Evolutionary conservation across 1,139 yeast genomes (phyloP).

Genomic region (Diutina ranongensis): DNA sequence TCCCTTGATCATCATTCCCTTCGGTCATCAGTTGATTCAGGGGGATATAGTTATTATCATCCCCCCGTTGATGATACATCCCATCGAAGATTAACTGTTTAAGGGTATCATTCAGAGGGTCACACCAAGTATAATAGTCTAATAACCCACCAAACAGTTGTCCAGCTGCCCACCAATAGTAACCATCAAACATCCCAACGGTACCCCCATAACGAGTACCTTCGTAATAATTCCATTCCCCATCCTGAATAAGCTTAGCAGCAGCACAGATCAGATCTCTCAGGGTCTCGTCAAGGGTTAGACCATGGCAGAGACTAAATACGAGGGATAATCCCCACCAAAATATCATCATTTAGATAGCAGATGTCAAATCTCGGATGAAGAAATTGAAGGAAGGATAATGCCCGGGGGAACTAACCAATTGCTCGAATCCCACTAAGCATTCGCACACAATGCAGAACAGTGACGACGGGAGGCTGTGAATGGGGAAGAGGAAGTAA

Average conservation of each 20-base stretch:
- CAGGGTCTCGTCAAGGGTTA: not conserved
- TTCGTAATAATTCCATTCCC: slow-evolving; percentile 62
- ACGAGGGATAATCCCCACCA: not conserved
- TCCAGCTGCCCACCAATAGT: slow-evolving; percentile 90
- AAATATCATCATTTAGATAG: too few relatives aligned
- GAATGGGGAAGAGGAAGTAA: too few relatives aligned
- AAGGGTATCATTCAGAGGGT: slow-evolving; percentile 48
- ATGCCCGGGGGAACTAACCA: too few relatives aligned
- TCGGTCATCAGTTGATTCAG: slow-evolving; percentile 64
- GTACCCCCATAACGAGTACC: slow-evolving; percentile 59
- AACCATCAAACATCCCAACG: slow-evolving; percentile 63
- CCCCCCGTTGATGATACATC: slow-evolving; percentile 55
- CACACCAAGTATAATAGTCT: slow-evolving; percentile 51
- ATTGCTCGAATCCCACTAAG: too few relatives aligned
- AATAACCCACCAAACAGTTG: slow-evolving; percentile 75
- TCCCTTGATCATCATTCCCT: slow-evolving; percentile 90
- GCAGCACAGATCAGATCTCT: slow-evolving; percentile 35
- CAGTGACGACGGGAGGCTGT: too few relatives aligned
- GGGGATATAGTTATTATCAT: slow-evolving; percentile 60
- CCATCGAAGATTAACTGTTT: slow-evolving; percentile 21
- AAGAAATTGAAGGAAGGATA: too few relatives aligned
- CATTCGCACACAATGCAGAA: not conserved
- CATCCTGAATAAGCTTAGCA: slow-evolving; percentile 46
- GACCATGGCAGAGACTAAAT: not conserved
- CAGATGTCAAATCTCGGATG: too few relatives aligned